Percentiles rank a stretch among this genome's conserved stretches.
Evolutionary conservation across 805 yeast species (phyloP).

Genomic region (Nakazawaea ishiwadae): DNA sequence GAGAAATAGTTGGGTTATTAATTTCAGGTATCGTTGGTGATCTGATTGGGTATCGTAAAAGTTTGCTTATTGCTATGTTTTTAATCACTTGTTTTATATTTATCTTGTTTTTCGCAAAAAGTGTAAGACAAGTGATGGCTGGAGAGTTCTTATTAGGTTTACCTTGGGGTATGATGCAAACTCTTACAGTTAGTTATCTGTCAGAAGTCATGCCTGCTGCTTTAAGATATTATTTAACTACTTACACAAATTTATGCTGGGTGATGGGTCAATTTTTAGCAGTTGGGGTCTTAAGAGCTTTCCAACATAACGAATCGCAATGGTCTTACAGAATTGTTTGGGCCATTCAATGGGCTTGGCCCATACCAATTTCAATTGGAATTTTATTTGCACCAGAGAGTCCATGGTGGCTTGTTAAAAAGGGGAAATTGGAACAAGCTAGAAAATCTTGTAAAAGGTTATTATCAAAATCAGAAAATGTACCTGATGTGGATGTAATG

Average conservation of each 20-base stretch:
- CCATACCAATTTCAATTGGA: conserved; percentile 37
- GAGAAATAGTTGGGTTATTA: conserved; percentile 42
- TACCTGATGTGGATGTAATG: conserved; percentile 24
- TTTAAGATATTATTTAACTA: conserved; percentile 42
- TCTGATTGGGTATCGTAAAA: conserved; percentile 39
- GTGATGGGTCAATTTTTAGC: conserved; percentile 49
- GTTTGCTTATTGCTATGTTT: conserved; percentile 28
- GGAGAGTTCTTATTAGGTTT: conserved; percentile 38
- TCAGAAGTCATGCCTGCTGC: conserved; percentile 47
- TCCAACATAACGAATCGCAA: conserved; percentile 20
- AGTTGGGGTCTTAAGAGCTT: conserved; percentile 41
- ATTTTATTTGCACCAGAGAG: conserved; percentile 46
- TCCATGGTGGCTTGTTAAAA: conserved; percentile 46
- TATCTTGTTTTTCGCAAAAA: conserved; percentile 41
- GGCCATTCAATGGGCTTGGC: conserved; percentile 56
- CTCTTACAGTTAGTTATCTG: conserved; percentile 46
- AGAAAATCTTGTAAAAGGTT: conserved; percentile 31
- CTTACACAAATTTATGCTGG: conserved; percentile 47
- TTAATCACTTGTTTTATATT: conserved; percentile 36
- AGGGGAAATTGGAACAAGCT: conserved; percentile 37
- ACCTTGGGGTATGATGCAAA: conserved; percentile 48
- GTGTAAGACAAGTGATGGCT: conserved; percentile 29
- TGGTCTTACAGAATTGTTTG: conserved; percentile 46
- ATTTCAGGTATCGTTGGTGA: conserved; percentile 41
- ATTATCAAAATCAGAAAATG: conserved; percentile 22